Evolutionary conservation across 129 eudicot species (phyloP).

Genomic region (Dittrichia graveolens): DNA sequence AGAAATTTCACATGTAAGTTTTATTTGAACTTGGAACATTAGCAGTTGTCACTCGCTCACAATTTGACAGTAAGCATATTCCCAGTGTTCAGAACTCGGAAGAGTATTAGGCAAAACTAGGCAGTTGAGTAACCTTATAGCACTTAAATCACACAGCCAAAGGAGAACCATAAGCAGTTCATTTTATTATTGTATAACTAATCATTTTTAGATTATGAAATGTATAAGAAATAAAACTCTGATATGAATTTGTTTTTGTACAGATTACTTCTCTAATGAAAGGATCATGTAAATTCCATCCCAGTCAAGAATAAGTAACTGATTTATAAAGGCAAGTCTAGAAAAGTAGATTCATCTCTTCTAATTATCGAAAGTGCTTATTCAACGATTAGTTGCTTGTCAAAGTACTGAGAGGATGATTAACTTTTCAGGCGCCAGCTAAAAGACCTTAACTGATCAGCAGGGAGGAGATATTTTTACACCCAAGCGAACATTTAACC

Average conservation of each 20-base stretch:
- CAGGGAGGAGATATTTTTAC: neutral
- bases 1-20: neutral
- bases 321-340: neutral
- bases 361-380: neutral
- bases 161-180: no score
- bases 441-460: neutral
- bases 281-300: neutral
- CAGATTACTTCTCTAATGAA: neutral
- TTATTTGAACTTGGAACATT: neutral
- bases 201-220: neutral
- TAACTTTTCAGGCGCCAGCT: neutral
- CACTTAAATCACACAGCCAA: no score
- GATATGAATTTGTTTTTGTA: neutral
- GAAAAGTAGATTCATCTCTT: slow-evolving; percentile 10
- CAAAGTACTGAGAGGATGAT: neutral
- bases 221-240: neutral
- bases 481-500: neutral
- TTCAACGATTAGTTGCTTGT: neutral
- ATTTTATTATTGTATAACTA: no score
- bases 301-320: neutral
- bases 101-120: no score
- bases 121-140: no score
- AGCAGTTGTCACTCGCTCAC: neutral
- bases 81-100: neutral
- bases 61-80: neutral